Percentiles rank a stretch among this genome's conserved stretches.
Conservation (phyloP, 2,329 filamentous ascomycete genomes). For the Sporothrix mexicana region DNA sequence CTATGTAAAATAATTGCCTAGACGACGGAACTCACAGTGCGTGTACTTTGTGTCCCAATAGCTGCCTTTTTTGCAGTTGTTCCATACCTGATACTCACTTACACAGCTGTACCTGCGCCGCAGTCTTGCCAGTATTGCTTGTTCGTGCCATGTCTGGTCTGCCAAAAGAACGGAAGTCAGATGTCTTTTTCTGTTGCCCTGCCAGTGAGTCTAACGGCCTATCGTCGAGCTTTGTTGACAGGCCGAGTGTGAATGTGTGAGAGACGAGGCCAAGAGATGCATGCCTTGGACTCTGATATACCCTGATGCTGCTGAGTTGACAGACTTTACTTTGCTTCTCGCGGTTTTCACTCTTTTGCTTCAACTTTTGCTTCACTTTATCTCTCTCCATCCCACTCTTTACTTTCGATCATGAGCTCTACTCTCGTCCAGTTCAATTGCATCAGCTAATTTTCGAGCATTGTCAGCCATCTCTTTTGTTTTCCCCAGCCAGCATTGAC, state of each 20-base stretch:
- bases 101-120: not conserved
- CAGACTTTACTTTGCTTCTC: conserved; percentile 6
- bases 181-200: conserved; percentile 16
- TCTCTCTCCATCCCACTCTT: not conserved
- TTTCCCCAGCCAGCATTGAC: conserved; percentile 23
- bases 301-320: conserved; percentile 1
- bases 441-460: not conserved
- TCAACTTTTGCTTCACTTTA: not conserved
- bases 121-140: not conserved
- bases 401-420: not conserved
- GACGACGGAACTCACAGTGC: not conserved
- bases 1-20: conserved; percentile 17
- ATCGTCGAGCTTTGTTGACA: conserved; percentile 21
- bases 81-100: not conserved
- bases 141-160: not conserved
- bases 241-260: not conserved
- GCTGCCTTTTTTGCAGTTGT: not conserved
- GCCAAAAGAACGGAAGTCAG: not conserved
- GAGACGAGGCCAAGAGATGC: not conserved
- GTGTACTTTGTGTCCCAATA: not conserved
- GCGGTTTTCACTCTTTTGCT: not conserved
- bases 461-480: not conserved
- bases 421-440: not conserved
- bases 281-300: conserved; percentile 22
- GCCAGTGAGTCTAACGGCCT: not conserved